A percentile compares a stretch with the other conserved stretches of the same genome.
Conservation (phyloP, 78 protist species). For the Cavenderia fasciculata region DNA sequence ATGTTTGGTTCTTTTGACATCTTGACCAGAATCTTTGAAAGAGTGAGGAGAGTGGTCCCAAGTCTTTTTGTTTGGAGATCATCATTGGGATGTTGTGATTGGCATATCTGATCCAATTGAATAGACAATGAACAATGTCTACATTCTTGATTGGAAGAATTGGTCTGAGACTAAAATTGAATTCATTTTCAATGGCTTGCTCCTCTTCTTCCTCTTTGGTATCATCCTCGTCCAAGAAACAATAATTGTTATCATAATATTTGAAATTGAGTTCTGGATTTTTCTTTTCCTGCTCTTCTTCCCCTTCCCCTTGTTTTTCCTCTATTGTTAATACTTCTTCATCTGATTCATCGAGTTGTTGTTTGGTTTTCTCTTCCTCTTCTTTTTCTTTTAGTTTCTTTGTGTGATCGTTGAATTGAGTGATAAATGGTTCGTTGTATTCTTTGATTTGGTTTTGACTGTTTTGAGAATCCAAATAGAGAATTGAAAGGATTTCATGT, state of each 20-base stretch:
- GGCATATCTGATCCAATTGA: slow-evolving; percentile 33
- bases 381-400: neutral
- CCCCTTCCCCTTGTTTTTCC: neutral
- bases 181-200: neutral
- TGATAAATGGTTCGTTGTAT: neutral
- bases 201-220: slow-evolving; percentile 18
- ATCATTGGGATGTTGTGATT: neutral
- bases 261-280: neutral
- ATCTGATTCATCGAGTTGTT: too few species aligned
- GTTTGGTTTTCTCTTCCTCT: neutral
- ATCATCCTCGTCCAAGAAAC: neutral
- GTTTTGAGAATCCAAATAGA: neutral
- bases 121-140: neutral
- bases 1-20: neutral
- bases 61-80: too few species aligned
- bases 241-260: too few species aligned
- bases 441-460: neutral
- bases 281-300: neutral
- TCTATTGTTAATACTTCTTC: too few species aligned
- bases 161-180: neutral
- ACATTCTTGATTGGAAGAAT: neutral
- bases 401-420: neutral
- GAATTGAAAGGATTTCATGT: slow-evolving; percentile 25
- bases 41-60: neutral
- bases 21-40: neutral